These are phyloP conservation scores for Xylariaceae sp. DNA, from an alignment of 2,329 filamentous ascomycete genomes.

Conservation along the genomic window DNA sequence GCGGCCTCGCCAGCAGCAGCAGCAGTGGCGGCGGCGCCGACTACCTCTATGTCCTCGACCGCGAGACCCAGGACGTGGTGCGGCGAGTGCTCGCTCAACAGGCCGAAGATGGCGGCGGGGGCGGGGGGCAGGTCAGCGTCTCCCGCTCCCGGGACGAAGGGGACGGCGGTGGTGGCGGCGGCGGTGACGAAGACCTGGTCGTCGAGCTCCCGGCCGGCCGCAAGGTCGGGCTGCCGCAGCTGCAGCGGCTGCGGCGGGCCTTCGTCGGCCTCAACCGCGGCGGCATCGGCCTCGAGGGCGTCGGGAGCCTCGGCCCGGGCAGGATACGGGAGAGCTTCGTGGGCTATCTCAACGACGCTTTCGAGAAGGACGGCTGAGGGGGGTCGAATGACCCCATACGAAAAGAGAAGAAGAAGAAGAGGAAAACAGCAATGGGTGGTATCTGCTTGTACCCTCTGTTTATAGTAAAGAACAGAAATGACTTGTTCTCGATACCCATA, in stretches of 20 bases:
- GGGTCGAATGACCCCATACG: too few relatives aligned
- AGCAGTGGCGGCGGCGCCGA: conserved; percentile 58
- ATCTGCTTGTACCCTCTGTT: too few relatives aligned
- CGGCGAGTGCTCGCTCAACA: conserved; percentile 62
- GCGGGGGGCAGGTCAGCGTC: conserved; percentile 49
- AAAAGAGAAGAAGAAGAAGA: too few relatives aligned
- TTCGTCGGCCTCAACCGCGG: conserved; percentile 70
- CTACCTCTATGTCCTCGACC: conserved; percentile 74
- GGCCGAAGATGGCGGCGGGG: conserved; percentile 57
- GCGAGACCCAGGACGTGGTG: conserved; percentile 69
- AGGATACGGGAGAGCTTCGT: conserved; percentile 58
- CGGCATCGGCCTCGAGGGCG: conserved; percentile 52
- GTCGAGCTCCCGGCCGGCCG: conserved; percentile 58
- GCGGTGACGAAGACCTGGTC: conserved; percentile 39
- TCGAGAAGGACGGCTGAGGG: conserved; percentile 48
- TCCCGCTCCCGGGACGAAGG: too few relatives aligned
- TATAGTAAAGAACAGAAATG: too few relatives aligned
- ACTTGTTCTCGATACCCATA: too few relatives aligned
- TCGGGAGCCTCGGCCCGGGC: conserved; percentile 44
- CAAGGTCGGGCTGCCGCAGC: conserved; percentile 62
- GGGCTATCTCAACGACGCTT: conserved; percentile 57
- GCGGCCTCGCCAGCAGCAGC: too few relatives aligned
- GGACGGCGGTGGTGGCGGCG: conserved; percentile 10
- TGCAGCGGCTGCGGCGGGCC: conserved; percentile 70
- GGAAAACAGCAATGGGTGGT: too few relatives aligned